Evolutionary conservation across 805 yeast genomes (phyloP).

Genomic region (Sugiyamaella qingdaonensis): DNA sequence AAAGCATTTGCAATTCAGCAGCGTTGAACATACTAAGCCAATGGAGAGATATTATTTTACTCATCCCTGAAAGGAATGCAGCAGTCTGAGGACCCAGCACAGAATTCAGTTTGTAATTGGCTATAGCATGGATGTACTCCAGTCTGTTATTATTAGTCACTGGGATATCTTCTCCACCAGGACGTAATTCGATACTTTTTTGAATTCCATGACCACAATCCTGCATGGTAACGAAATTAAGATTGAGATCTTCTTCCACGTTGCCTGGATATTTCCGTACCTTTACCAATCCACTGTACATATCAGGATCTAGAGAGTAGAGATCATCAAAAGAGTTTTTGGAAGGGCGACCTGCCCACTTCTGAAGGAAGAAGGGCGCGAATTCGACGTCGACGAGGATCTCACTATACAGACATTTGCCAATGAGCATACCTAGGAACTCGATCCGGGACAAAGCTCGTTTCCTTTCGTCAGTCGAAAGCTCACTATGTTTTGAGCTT

Average conservation of each 20-base stretch:
- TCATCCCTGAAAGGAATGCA: constrained; percentile 66
- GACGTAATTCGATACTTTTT: constrained; percentile 51
- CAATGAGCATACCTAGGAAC: constrained; percentile 79
- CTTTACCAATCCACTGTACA: constrained; percentile 62
- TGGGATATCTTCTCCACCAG: constrained; percentile 51
- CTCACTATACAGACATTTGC: constrained; percentile 83
- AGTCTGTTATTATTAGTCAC: constrained; percentile 61
- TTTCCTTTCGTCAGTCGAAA: constrained; percentile 6
- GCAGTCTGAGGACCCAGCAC: constrained; percentile 55
- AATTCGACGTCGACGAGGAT: constrained; percentile 77
- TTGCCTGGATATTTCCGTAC: constrained; percentile 50
- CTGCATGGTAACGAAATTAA: constrained; percentile 64
- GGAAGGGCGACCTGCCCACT: constrained; percentile 47
- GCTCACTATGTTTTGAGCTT: constrained; percentile 6
- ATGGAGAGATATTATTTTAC: constrained; percentile 57
- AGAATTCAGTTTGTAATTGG: constrained; percentile 73
- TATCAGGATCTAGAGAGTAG: constrained; percentile 59
- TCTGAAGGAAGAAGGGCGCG: constrained; percentile 78
- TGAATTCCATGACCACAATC: constrained; percentile 32
- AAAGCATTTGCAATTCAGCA: constrained; percentile 73
- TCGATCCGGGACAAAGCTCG: constrained; percentile 36
- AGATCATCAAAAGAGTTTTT: constrained; percentile 73
- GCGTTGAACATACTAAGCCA: constrained; percentile 89
- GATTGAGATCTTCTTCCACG: constrained; percentile 52
- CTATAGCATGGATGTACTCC: constrained; percentile 69